Evolutionary conservation across 1,284 basidiomycete genomes (phyloP).

Genomic region (Papiliotrema nemorosa): DNA sequence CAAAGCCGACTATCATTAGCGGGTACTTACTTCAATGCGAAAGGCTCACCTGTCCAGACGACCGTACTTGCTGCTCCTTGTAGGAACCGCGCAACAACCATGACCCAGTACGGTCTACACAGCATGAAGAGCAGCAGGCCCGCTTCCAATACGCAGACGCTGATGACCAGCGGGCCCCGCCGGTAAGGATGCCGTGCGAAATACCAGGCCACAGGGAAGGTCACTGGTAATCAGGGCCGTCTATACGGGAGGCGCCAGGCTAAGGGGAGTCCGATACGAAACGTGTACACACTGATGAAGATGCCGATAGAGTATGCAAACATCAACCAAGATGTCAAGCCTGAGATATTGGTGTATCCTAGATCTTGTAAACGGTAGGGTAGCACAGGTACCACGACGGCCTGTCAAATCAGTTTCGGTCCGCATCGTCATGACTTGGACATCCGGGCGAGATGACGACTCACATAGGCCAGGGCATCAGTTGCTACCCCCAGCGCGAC

Average conservation of each 20-base stretch:
- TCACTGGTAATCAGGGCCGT: slow-evolving; percentile 52
- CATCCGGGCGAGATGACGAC: slow-evolving; percentile 5
- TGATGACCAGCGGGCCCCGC: slow-evolving; percentile 59
- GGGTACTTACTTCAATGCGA: background rate
- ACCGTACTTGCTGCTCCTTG: slow-evolving; percentile 71
- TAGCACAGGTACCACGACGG: slow-evolving; percentile 58
- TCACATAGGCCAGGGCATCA: slow-evolving; percentile 40
- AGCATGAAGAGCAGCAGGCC: slow-evolving; percentile 72
- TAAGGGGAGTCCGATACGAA: background rate
- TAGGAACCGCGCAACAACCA: slow-evolving; percentile 66
- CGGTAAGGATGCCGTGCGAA: slow-evolving; percentile 60
- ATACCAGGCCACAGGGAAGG: slow-evolving; percentile 64
- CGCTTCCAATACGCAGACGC: slow-evolving; percentile 26
- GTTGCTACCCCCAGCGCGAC: slow-evolving; percentile 32
- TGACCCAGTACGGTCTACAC: slow-evolving; percentile 63
- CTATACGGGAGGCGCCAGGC: background rate
- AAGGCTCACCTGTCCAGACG: slow-evolving; percentile 68
- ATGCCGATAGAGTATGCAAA: slow-evolving; percentile 41
- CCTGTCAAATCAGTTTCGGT: slow-evolving; percentile 19
- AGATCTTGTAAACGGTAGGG: slow-evolving; percentile 55
- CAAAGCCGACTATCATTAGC: slow-evolving; percentile 14
- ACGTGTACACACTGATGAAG: slow-evolving; percentile 22
- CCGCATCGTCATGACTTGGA: no score
- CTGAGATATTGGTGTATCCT: slow-evolving; percentile 33
- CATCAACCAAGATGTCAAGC: slow-evolving; percentile 38